These are phyloP conservation scores for Hypoxylon trugodes DNA, from an alignment of 495 filamentous ascomycete genomes.

Conservation along the genomic window DNA sequence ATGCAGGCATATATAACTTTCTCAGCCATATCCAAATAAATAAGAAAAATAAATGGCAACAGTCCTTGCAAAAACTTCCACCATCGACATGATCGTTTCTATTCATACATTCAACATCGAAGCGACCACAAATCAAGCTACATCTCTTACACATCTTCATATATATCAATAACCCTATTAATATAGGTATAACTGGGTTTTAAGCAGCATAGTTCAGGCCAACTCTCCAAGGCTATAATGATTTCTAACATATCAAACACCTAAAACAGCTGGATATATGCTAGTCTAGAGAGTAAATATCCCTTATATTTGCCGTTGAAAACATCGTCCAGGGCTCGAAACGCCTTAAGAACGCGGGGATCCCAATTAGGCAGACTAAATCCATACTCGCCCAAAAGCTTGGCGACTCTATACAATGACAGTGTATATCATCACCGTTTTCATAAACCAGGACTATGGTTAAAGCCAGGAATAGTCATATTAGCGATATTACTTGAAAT, in stretches of 20 bases:
- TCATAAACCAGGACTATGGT: no score
- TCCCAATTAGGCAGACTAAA: not conserved
- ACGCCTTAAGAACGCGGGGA: not conserved
- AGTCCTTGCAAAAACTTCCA: not conserved
- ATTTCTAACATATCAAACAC: not conserved
- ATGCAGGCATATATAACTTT: not conserved
- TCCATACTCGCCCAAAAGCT: no score
- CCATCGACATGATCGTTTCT: not conserved
- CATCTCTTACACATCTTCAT: not conserved
- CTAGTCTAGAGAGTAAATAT: not conserved
- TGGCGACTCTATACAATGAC: no score
- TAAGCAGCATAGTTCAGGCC: not conserved
- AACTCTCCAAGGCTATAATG: not conserved
- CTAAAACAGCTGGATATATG: not conserved
- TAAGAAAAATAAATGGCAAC: not conserved
- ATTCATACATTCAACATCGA: not conserved
- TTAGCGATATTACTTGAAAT: no score
- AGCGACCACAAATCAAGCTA: not conserved
- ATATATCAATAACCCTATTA: not conserved
- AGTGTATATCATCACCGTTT: no score
- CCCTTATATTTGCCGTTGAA: not conserved
- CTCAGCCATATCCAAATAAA: not conserved
- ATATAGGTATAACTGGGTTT: not conserved
- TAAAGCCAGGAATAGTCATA: no score
- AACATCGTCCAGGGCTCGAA: not conserved